Percentiles rank a stretch among this genome's conserved stretches.
Conservation (phyloP, 108 stramenopile genomes). For the Cyclostephanos tholiformis region DNA sequence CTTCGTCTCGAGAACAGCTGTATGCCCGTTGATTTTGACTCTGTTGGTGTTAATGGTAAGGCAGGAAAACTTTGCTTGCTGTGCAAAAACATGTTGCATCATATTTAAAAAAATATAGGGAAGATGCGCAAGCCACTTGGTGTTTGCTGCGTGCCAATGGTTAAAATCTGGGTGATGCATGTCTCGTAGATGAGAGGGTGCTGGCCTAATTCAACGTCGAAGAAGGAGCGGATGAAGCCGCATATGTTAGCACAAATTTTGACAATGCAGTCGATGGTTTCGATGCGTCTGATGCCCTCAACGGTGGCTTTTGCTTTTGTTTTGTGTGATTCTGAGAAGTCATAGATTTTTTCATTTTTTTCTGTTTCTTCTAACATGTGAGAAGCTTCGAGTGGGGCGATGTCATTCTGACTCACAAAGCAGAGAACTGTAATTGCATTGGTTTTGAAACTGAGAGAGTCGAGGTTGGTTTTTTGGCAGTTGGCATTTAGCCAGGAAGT, state of each 20-base stretch:
- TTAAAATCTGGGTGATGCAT: background rate
- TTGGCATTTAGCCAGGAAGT: background rate
- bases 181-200: background rate
- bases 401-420: background rate
- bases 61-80: background rate
- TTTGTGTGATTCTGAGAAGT: too few species aligned
- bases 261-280: background rate
- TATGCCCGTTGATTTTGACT: background rate
- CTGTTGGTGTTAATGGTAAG: background rate
- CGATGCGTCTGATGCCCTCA: background rate
- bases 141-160: background rate
- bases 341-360: background rate
- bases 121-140: background rate
- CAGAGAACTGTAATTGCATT: background rate
- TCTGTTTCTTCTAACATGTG: background rate
- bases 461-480: background rate
- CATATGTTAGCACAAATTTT: background rate
- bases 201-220: too few species aligned
- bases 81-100: background rate
- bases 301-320: too few species aligned
- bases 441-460: background rate
- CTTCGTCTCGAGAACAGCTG: background rate
- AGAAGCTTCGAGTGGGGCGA: background rate
- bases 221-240: too few species aligned
- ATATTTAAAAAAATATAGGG: conserved; percentile 1